These are phyloP conservation scores for Ceratocystis harringtonii DNA, from an alignment of 2,329 filamentous ascomycete species.

Conservation along the genomic window DNA sequence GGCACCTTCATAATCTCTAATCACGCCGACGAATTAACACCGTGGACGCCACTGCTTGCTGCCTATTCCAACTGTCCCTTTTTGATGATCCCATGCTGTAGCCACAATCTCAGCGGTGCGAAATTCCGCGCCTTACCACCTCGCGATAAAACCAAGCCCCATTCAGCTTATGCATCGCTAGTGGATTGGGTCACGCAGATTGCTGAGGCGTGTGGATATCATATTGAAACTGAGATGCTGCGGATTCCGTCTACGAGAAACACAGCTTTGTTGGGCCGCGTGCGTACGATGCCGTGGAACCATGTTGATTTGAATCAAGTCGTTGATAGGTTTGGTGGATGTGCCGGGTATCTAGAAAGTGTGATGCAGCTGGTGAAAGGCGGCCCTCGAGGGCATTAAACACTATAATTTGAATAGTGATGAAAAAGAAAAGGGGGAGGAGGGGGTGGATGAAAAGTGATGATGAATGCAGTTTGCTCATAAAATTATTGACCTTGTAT, in stretches of 20 bases:
- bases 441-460: background rate
- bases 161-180: slow-evolving; percentile 67
- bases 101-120: slow-evolving; percentile 66
- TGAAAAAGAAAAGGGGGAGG: background rate
- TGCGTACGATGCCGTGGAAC: slow-evolving; percentile 21
- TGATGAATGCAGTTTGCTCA: no score
- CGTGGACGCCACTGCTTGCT: slow-evolving; percentile 86
- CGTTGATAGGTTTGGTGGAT: slow-evolving; percentile 38
- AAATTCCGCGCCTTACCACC: slow-evolving; percentile 52
- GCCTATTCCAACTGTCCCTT: slow-evolving; percentile 63
- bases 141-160: slow-evolving; percentile 26
- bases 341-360: slow-evolving; percentile 42
- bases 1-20: slow-evolving; percentile 92
- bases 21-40: slow-evolving; percentile 88
- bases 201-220: slow-evolving; percentile 56
- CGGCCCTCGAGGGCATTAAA: slow-evolving; percentile 28
- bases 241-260: slow-evolving; percentile 89
- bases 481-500: background rate
- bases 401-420: background rate
- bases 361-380: slow-evolving; percentile 46
- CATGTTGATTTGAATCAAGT: slow-evolving; percentile 31
- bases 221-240: slow-evolving; percentile 68
- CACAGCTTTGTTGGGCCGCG: slow-evolving; percentile 59
- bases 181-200: slow-evolving; percentile 63
- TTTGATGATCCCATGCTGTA: slow-evolving; percentile 90